Evolutionary conservation across 305 asterid genomes (phyloP).

Genomic region (Ajuga reptans): DNA sequence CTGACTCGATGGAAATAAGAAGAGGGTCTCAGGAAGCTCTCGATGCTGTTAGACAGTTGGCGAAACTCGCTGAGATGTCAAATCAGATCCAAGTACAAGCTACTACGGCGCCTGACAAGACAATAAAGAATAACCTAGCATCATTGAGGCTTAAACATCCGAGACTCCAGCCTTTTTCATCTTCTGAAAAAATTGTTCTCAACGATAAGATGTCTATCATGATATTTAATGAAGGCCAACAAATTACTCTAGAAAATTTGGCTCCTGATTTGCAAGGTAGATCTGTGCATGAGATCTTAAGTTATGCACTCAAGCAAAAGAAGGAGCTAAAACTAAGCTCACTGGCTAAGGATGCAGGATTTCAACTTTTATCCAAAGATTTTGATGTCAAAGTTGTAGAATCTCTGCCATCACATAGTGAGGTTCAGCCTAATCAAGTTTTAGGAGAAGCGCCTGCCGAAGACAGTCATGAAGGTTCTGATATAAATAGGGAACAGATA

Average conservation of each 20-base stretch:
- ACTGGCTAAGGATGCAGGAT: slow-evolving; percentile 79
- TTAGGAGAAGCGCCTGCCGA: slow-evolving; percentile 29
- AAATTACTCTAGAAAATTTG: slow-evolving; percentile 53
- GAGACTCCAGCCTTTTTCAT: slow-evolving; percentile 36
- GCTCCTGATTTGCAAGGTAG: slow-evolving; percentile 62
- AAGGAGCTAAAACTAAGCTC: slow-evolving; percentile 66
- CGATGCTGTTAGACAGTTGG: slow-evolving; percentile 62
- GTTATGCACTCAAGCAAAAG: slow-evolving; percentile 55
- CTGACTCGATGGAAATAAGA: slow-evolving; percentile 47
- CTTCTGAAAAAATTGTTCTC: slow-evolving; percentile 37
- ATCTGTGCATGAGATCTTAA: slow-evolving; percentile 70
- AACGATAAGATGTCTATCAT: slow-evolving; percentile 64
- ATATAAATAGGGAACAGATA: slow-evolving; percentile 27
- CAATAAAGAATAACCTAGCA: slow-evolving; percentile 30
- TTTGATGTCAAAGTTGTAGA: slow-evolving; percentile 49
- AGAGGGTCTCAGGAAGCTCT: slow-evolving; percentile 66
- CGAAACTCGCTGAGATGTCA: slow-evolving; percentile 37
- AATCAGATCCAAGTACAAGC: slow-evolving; percentile 35
- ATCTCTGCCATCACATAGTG: slow-evolving; percentile 35
- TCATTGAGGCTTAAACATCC: slow-evolving; percentile 39
- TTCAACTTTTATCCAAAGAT: slow-evolving; percentile 83
- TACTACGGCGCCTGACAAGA: slow-evolving; percentile 27
- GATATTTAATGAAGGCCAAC: slow-evolving; percentile 57
- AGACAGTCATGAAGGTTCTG: slow-evolving; percentile 25
- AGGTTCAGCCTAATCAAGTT: slow-evolving; percentile 38